Conservation (phyloP, 306 rosid species). For the Senna siamea region DNA sequence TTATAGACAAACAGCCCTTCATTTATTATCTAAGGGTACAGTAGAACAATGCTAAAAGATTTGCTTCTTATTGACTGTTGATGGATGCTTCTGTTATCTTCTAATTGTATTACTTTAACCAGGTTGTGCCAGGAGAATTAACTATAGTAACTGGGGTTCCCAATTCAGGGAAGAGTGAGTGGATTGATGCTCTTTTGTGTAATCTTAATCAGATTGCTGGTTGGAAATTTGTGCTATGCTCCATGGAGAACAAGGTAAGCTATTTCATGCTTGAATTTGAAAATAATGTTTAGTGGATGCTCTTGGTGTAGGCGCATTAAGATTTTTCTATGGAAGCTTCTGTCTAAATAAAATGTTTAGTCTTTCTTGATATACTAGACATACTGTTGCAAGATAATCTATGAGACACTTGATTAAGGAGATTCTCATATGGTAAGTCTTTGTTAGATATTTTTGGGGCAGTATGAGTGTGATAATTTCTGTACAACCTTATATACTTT, state of each 20-base stretch:
- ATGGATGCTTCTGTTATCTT: slow-evolving; percentile 18
- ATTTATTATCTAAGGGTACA: background rate
- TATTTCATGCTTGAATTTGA: slow-evolving; percentile 37
- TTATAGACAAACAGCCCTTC: too few species aligned
- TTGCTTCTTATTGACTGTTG: slow-evolving; percentile 10
- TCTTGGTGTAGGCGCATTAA: background rate
- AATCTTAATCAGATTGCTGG: slow-evolving; percentile 67
- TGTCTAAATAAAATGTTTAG: background rate
- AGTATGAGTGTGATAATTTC: too few species aligned
- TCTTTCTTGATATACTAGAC: background rate
- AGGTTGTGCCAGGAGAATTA: slow-evolving; percentile 96
- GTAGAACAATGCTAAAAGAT: background rate
- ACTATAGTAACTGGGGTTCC: slow-evolving; percentile 95
- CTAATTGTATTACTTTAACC: slow-evolving; percentile 37
- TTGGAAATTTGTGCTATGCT: slow-evolving; percentile 94
- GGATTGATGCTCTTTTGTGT: slow-evolving; percentile 98
- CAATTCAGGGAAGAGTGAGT: slow-evolving; percentile 98
- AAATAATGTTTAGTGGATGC: slow-evolving; percentile 3
- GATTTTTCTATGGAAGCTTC: slow-evolving; percentile 13
- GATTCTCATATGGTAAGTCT: too few species aligned
- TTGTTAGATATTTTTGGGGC: too few species aligned
- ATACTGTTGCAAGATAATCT: slow-evolving; percentile 10
- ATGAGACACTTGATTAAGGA: background rate
- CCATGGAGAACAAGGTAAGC: slow-evolving; percentile 92
- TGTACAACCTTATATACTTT: too few species aligned